Base-by-base conservation (phyloP, 2,329 filamentous ascomycete species). In the Juglanconis sp. region DNA sequence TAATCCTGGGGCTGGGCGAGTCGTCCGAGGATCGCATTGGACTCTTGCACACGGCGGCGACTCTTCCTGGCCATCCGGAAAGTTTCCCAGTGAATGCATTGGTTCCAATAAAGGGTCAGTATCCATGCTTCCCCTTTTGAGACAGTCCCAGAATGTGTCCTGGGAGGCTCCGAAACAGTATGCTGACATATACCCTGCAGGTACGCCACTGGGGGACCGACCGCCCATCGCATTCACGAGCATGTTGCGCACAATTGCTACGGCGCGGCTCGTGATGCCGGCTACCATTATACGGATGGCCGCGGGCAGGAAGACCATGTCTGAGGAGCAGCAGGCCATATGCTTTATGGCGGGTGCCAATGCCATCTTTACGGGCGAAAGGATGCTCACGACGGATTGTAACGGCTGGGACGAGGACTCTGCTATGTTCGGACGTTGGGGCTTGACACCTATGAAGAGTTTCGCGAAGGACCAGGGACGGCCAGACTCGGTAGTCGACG, bases 311-410 rank as follows among this genome's bases (percentile, higher is more conserved):
- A 92, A 91, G 72, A 90, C 87, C 11, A 89, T 96, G 84, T 83
- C 85, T 4, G 92, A 96, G 76, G 91, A 95, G 75, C 89, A 96
- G 78, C 92, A 96, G 76, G 87, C 91, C 13, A 73, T 94, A 65
- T 96, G 92, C 74, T 96, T 96, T 77, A 88, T 91, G 84, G 91
- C 92, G 0, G 92, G 92, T 13, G 92, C 92, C 1, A 96, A 96
- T 68, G 92, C 92, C n/a, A 89, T 96, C 38, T 96, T 96, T 71
- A 96, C 92, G 0, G 92, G 92, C 8, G 92, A 96, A 78, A 96
- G 94, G 81, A 96, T 96, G 92, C 74, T 96, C 75, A 96, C 92
- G 4, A 96, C 92, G 0, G 90, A 92, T 60, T 96, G 91, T 72
- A 93, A 91, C 67, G 91, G 91, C 35, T 96, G 91, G 90, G 91